phyloP scores from a whole-genome alignment of 1,284 basidiomycete genomes.

The Paramarasmius palmivorus region DNA sequence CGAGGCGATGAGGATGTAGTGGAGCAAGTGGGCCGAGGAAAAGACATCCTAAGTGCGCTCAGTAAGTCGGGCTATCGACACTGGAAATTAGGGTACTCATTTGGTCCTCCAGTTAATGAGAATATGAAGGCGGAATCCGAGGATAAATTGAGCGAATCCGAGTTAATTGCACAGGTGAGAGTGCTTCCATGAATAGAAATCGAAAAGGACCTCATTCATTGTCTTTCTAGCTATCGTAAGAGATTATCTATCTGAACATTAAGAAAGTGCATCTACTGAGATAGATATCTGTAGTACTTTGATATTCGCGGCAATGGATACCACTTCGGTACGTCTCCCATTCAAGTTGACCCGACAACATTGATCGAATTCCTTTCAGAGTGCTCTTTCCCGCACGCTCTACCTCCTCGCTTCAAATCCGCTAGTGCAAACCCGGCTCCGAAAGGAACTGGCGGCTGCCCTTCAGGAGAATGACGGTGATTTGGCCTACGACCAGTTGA shows the following conservation, averaged over 20 bases:
- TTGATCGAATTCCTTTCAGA: too few species aligned
- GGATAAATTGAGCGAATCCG: slow-evolving; percentile 31
- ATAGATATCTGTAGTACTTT: slow-evolving; percentile 23
- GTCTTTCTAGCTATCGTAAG: slow-evolving; percentile 11
- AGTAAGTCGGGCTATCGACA: slow-evolving; percentile 26
- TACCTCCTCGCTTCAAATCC: slow-evolving; percentile 23
- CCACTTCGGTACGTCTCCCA: slow-evolving; percentile 21
- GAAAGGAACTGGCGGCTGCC: slow-evolving; percentile 23
- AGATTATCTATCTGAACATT: neutral
- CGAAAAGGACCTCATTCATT: too few species aligned
- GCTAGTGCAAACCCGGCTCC: slow-evolving; percentile 22
- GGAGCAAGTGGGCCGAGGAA: slow-evolving; percentile 34
- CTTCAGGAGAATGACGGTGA: slow-evolving; percentile 11
- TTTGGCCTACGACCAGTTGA: slow-evolving; percentile 28
- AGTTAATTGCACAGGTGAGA: slow-evolving; percentile 29
- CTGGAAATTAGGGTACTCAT: too few species aligned
- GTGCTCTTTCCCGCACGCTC: slow-evolving; percentile 24
- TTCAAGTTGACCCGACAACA: too few species aligned
- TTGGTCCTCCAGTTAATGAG: slow-evolving; percentile 30
- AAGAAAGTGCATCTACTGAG: neutral
- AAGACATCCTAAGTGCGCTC: slow-evolving; percentile 48
- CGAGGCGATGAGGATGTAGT: slow-evolving; percentile 32
- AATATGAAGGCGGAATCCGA: slow-evolving; percentile 31
- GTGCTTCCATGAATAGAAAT: too few species aligned
- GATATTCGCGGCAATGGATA: slow-evolving; percentile 32